Evolutionary conservation across 73 alveolate species (phyloP).

Genomic region (Symbiodinium pilosum): DNA sequence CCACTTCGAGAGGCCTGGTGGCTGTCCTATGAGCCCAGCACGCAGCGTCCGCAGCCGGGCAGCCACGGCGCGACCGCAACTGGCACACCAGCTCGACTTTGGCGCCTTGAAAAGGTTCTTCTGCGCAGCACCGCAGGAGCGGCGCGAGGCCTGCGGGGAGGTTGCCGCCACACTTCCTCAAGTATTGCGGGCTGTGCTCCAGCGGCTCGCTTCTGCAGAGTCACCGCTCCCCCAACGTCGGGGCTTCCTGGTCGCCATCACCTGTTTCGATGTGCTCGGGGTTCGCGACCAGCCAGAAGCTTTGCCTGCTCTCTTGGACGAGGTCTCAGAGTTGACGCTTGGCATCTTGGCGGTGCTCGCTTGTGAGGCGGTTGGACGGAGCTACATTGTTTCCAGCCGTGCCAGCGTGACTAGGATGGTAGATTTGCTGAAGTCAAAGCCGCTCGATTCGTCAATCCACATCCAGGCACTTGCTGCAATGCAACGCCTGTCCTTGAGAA

Average conservation of each 20-base stretch:
- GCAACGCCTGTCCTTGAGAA: constrained; percentile 78
- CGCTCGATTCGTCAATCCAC: constrained; percentile 73
- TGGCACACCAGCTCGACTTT: constrained; percentile 56
- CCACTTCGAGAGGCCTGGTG: constrained; percentile 8
- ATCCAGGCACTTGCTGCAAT: constrained; percentile 72
- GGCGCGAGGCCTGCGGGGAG: not conserved
- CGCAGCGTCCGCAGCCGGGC: constrained; percentile 70
- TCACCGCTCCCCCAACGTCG: constrained; percentile 57
- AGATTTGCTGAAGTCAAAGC: constrained; percentile 48
- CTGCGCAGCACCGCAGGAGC: constrained; percentile 53
- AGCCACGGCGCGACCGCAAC: constrained; percentile 71
- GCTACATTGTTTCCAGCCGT: constrained; percentile 69
- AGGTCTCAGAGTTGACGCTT: not conserved
- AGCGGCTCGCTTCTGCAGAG: constrained; percentile 51
- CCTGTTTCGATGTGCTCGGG: constrained; percentile 74
- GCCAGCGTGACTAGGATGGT: constrained; percentile 68
- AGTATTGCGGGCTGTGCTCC: not conserved
- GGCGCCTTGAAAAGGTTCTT: constrained; percentile 27
- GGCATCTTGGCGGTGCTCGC: constrained; percentile 10
- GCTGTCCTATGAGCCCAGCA: constrained; percentile 85
- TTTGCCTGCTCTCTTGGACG: constrained; percentile 1
- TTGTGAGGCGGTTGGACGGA: constrained; percentile 56
- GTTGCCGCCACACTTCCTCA: not conserved
- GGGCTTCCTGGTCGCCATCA: constrained; percentile 70
- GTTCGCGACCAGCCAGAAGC: constrained; percentile 2